Base-by-base conservation (phyloP, 208 protist species). In the Wallacemonas sp. region DNA sequence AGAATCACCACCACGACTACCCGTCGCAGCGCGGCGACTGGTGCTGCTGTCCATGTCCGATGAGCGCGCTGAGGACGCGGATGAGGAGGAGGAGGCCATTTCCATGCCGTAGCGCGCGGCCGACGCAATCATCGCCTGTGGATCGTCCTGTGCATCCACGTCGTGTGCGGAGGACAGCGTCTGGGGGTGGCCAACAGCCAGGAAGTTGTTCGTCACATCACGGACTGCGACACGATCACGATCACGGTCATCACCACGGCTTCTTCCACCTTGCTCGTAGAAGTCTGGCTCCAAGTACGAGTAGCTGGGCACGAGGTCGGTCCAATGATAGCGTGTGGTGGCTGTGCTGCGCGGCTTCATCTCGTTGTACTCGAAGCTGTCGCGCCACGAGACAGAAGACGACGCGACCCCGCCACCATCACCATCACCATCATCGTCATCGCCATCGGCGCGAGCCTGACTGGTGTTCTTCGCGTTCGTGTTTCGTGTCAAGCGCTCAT, bases 351-450 rank as follows among this genome's bases (percentile, higher is more conserved):
- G 73, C 0, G 89, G 89, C 49, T 81, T 78, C 71, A 91, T 92
- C 68, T 95, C 85, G 30, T 76, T 81, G 74, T 90, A 81, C 70
- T 95, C 89, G 61, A 92, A 89, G 29, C 78, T 91, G 33, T 95
- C 85, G 17, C 83, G 72, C 80, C 84, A 95, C 30, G 43, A 26
- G 23, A 94, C 58, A 32, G 54, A 39, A 14, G 19, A 43, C 26
- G 47, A 36, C 21, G 36, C 2, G 33, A 19, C 38, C 8, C 36
- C 27, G 38, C 26, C 23, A 9, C 29, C 57, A 9, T 63, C 57
- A 63, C 19, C 43, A 57, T 27, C 61, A 8, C 19, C 36, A 6
- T 58, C 21, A 19, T 66, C 43, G 3, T 55, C 34, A 23, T 57
- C 44, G 9, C 17, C 9, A 23, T 5, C 9, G 9, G 36, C 36